Evolutionary conservation across 768 basidiomycete species (phyloP).

Genomic region (Neoboletus magnificus): DNA sequence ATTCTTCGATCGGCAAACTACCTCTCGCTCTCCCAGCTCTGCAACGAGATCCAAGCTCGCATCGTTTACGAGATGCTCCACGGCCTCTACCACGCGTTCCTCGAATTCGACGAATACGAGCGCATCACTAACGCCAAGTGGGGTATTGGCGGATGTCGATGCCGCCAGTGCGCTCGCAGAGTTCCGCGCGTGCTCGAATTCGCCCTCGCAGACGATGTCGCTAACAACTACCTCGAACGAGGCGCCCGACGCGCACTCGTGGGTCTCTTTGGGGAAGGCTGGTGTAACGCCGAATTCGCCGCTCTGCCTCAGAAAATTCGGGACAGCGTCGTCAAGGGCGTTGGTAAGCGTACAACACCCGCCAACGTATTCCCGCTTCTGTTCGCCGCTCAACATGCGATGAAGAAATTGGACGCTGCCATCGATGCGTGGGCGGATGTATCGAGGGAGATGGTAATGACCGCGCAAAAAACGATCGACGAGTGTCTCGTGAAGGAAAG

Average conservation of each 20-base stretch:
- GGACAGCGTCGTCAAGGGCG: constrained; percentile 66
- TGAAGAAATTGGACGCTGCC: constrained; percentile 48
- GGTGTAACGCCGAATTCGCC: constrained; percentile 83
- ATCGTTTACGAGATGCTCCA: constrained; percentile 88
- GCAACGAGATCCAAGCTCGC: constrained; percentile 76
- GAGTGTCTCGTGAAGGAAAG: constrained; percentile 57
- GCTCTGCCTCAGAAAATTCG: constrained; percentile 60
- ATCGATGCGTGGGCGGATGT: constrained; percentile 50
- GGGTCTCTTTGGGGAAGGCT: constrained; percentile 83
- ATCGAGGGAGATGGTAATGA: constrained; percentile 58
- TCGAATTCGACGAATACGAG: constrained; percentile 79
- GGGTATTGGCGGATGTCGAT: constrained; percentile 82
- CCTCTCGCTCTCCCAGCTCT: constrained; percentile 69
- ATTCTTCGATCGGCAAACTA: constrained; percentile 83
- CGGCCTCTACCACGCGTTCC: constrained; percentile 81
- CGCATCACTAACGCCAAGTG: constrained; percentile 68
- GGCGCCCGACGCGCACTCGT: constrained; percentile 75
- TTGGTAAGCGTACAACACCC: constrained; percentile 66
- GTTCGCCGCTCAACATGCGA: constrained; percentile 60
- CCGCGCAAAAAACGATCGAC: constrained; percentile 60
- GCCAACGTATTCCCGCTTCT: constrained; percentile 66
- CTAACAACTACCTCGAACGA: constrained; percentile 64
- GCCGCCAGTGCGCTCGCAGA: constrained; percentile 77
- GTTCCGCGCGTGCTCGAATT: constrained; percentile 85
- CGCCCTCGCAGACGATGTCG: constrained; percentile 70